A percentile compares a stretch with the other conserved stretches of the same genome.
Evolutionary conservation across 2,329 filamentous ascomycete species (phyloP).

Genomic region (Elsinoe fawcettii): DNA sequence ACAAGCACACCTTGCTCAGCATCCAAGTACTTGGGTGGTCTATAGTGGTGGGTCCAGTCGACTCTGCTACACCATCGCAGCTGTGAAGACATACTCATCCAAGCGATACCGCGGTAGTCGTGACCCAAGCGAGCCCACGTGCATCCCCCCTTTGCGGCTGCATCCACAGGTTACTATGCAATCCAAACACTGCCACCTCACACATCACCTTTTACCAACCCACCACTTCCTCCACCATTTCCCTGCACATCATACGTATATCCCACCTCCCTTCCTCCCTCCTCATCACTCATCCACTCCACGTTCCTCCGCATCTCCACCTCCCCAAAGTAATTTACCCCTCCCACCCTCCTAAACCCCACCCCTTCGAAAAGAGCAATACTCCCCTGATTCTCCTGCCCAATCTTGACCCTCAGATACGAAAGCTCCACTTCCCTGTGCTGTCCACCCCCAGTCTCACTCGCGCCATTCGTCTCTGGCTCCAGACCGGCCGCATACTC

Average conservation of each 20-base stretch:
- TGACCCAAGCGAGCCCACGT: no score
- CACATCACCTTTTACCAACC: background rate
- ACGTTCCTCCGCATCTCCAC: conserved; percentile 47
- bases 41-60: no score
- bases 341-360: conserved; percentile 46
- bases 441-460: conserved; percentile 19
- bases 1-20: no score
- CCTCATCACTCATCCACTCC: background rate
- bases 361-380: conserved; percentile 53
- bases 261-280: background rate
- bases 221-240: background rate
- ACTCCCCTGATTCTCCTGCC: conserved; percentile 48
- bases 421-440: conserved; percentile 26
- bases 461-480: conserved; percentile 7
- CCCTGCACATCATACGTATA: background rate
- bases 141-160: no score
- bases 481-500: conserved; percentile 41
- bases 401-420: conserved; percentile 56
- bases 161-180: background rate
- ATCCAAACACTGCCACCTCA: background rate
- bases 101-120: no score
- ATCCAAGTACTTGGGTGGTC: no score
- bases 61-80: no score
- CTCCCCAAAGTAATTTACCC: conserved; percentile 61
- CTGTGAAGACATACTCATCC: no score